Base-by-base conservation (phyloP, 2,329 filamentous ascomycete species). In the Penicillium hordei region DNA sequence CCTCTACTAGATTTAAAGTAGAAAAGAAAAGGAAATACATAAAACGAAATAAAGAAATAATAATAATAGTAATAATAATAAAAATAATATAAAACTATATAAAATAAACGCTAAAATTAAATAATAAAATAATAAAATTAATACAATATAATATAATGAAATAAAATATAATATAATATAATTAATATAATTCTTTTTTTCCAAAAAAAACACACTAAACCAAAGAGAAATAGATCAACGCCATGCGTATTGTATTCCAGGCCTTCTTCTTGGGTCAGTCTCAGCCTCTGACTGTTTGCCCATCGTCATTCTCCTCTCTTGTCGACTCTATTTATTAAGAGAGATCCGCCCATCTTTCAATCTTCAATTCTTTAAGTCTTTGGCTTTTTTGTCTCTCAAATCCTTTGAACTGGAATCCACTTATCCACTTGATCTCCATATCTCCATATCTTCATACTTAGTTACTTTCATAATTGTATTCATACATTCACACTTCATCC, bases 261-360 rank as follows among this genome's bases (percentile, higher is more conserved):
- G 27, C 54, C 52, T 55, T 58, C 61, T 60, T 58, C 63, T 59
- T 53, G 59, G 62, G 52, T 65, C 65, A 64, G 63, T 66, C 66
- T 70, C 67, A 66, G 63, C 62, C 60, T 62, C 65, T 59, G 53
- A 53, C 39, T 52, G 48, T 56, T 52, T 65, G 62, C 59, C 50
- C 55, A 53, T 64, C 21, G 13, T 25, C 60, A 57, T 60, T 59
- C 52, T 59, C 48, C 43, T 19, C 21, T 38, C 43, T 53, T 33
- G n/a, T 46, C 31, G 17, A 15, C 39, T 46, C 36, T 54, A 60
- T 54, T 57, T 60, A 50, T 38, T 63, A 58, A 48, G 27, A 57
- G 42, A 43, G 49, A 57, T 29, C 49, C 49, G 54, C 54, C 49
- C 55, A 45, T 33, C 25, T 48, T 38, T 38, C 23, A 59, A 58